Percentiles rank a stretch among this genome's conserved stretches.
phyloP scores from a whole-genome alignment of 495 filamentous ascomycete species.

The Lindgomyces ingoldianus region DNA sequence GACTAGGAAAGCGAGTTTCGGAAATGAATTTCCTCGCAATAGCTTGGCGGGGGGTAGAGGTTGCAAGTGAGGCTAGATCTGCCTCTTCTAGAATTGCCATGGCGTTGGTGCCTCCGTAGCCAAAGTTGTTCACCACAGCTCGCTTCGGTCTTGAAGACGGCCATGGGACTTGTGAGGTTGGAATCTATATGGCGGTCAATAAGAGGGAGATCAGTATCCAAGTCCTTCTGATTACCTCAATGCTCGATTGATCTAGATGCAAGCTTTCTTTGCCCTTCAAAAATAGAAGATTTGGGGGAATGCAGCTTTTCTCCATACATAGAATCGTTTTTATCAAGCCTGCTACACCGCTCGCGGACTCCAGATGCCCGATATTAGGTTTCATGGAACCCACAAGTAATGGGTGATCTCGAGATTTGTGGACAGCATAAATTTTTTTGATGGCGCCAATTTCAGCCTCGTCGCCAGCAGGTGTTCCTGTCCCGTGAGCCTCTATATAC shows the following conservation, averaged over 20 bases:
- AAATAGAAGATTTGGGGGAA: conserved; percentile 39
- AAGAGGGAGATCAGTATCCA: neutral
- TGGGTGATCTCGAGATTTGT: neutral
- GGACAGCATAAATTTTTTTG: conserved; percentile 45
- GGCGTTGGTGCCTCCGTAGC: conserved; percentile 25
- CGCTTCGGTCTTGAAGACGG: conserved; percentile 3
- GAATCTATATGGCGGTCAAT: conserved; percentile 26
- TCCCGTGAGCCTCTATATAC: conserved; percentile 29
- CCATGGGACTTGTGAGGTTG: neutral
- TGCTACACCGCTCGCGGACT: conserved; percentile 49
- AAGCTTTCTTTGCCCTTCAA: conserved; percentile 2
- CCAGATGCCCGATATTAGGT: conserved; percentile 45
- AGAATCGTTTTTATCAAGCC: conserved; percentile 45
- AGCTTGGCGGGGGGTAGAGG: no score
- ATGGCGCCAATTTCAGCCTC: conserved; percentile 61
- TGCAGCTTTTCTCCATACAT: conserved; percentile 40
- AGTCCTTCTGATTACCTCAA: neutral
- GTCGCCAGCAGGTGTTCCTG: conserved; percentile 49
- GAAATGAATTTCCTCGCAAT: no score
- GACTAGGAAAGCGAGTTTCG: no score
- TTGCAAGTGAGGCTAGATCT: no score
- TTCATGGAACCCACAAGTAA: conserved; percentile 31
- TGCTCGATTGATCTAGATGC: conserved; percentile 1
- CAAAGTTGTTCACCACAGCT: conserved; percentile 30
- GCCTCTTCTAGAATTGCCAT: neutral